Conservation (phyloP, 139 green algal species). For the Trebouxia sp. region DNA sequence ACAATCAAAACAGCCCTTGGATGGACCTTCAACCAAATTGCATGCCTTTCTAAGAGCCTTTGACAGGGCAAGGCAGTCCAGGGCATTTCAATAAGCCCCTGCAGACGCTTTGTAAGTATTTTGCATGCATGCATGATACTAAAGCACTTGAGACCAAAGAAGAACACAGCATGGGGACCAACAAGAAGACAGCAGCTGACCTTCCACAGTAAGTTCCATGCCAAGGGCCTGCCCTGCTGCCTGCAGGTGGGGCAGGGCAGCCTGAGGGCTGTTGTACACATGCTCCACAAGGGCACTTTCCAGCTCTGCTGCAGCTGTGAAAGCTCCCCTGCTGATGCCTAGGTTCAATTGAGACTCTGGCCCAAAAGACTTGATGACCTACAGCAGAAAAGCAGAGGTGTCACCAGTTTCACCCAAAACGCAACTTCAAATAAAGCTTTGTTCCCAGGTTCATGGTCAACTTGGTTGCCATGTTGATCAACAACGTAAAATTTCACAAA, state of each 20-base stretch:
- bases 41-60: neutral
- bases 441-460: neutral
- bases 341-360: neutral
- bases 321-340: neutral
- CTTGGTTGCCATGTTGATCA: neutral
- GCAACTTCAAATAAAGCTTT: too few relatives aligned
- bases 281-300: conserved; percentile 64
- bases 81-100: neutral
- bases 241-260: conserved; percentile 49
- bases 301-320: conserved; percentile 43
- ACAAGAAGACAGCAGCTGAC: neutral
- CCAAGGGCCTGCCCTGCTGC: conserved; percentile 51
- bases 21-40: too few relatives aligned
- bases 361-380: neutral
- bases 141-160: neutral
- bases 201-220: conserved; percentile 19
- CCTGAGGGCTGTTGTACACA: conserved; percentile 55
- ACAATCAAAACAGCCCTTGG: too few relatives aligned
- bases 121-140: neutral
- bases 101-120: neutral
- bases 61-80: neutral
- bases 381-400: neutral
- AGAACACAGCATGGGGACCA: neutral
- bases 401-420: too few relatives aligned
- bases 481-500: too few relatives aligned